These are phyloP conservation scores for Platismatia glauca DNA, from an alignment of 495 filamentous ascomycete species.

Conservation along the genomic window DNA sequence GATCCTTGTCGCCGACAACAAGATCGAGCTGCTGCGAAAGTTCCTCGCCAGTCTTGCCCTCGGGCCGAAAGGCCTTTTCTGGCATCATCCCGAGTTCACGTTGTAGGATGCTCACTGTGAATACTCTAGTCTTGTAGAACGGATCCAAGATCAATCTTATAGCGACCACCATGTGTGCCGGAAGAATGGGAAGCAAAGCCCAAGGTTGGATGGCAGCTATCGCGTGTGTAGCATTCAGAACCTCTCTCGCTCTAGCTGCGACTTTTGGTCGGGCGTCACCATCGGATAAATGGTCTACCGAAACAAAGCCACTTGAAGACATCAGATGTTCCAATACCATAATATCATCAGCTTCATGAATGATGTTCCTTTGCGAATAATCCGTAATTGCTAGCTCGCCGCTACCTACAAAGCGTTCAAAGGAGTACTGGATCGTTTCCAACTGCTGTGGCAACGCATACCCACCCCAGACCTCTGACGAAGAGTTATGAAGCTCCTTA, in stretches of 20 bases:
- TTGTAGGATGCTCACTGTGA: neutral
- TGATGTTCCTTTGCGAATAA: neutral
- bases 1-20: neutral
- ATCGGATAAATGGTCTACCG: neutral
- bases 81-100: neutral
- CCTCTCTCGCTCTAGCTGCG: neutral
- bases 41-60: neutral
- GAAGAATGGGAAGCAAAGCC: neutral
- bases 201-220: constrained; percentile 3
- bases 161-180: neutral
- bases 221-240: constrained; percentile 1
- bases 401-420: neutral
- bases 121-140: neutral
- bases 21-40: neutral
- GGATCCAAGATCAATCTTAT: neutral
- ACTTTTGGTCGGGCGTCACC: neutral
- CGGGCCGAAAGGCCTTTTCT: neutral
- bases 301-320: neutral
- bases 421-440: neutral
- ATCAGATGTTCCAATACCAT: neutral
- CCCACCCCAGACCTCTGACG: neutral
- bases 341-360: neutral
- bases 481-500: neutral
- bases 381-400: neutral
- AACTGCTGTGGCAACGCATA: neutral